Evolutionary conservation across 306 rosid genomes (phyloP), one percentile per base, ranked within the genome.

Genomic region (Amphicarpaea edgeworthii): DNA sequence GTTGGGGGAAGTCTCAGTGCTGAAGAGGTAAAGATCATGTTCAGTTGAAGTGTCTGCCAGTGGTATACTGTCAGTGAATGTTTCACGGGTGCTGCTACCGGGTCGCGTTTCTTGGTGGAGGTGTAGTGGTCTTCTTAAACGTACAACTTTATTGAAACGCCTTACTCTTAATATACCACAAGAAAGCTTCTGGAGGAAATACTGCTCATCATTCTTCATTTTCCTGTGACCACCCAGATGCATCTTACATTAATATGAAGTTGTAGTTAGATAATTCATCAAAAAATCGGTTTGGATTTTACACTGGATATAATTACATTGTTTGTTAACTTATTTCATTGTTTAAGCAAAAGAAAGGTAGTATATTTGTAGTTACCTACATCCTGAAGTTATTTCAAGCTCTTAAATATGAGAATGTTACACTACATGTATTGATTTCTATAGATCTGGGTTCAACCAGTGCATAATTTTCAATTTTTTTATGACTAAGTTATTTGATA

Each of bases 121-220:
- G 4, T 53, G 24, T 23, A 42, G 85, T 5, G 83, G 86, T 26
- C 70, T 88, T 81, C 96, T 86, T 77, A 93, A 65, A 19, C 68
- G 73, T 63, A 60, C 41, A 54, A 90, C 82, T 15, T 28, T 77
- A 32, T 86, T 64, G 66, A 78, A 57, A 32, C 86, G 62, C 77
- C 84, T 90, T 82, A 91, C 26, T 65, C 91, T 89, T 1, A 86
- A 86, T 83, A 91, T 66, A 21, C 86, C 87, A 58, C 97, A 89
- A 32, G 88, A 69, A 76, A 93, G 81, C 45, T 66, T 82, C n/a
- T 81, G 77, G 23, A 88, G 65, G 71, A 89, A 88, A 64, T 72
- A 85, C 12, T 86, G 84, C 53, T 62, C 85, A 34, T 89, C 88
- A 77, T 73, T 86, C 86, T 93, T 91, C 97, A 86, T 89, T 67